phyloP scores from a whole-genome alignment of 164 flowering plant genomes.

The Taxillus chinensis region DNA sequence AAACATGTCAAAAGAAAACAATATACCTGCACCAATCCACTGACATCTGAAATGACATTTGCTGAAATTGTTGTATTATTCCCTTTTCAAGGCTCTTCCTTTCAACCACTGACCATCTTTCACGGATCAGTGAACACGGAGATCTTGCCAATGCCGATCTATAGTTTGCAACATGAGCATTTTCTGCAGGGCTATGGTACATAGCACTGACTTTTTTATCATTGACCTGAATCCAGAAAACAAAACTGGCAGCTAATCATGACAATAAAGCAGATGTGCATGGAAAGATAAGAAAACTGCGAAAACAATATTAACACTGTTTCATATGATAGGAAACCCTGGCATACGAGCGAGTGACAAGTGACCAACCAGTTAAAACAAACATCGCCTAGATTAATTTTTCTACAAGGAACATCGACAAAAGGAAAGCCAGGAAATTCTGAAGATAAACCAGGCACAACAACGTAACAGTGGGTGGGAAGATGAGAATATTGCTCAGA shows the following conservation, averaged over 20 bases:
- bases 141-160: constrained; percentile 38
- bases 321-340: no score
- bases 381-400: no score
- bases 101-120: constrained; percentile 60
- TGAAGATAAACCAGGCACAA: no score
- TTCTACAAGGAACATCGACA: no score
- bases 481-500: no score
- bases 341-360: no score
- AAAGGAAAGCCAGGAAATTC: no score
- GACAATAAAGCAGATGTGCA: background rate
- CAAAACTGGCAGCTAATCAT: constrained; percentile 4
- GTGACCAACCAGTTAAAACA: no score
- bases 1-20: background rate
- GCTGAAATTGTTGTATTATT: constrained; percentile 73
- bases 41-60: constrained; percentile 46
- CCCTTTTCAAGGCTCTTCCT: constrained; percentile 64
- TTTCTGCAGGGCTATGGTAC: constrained; percentile 62
- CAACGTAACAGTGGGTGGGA: no score
- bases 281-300: background rate
- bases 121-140: constrained; percentile 36
- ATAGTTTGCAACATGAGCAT: constrained; percentile 60
- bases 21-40: constrained; percentile 39
- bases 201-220: constrained; percentile 32
- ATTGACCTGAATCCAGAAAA: constrained; percentile 28
- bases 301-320: no score